Base-by-base conservation (phyloP, 352 stramenopile genomes). In the Aphanomyces stellatus region DNA sequence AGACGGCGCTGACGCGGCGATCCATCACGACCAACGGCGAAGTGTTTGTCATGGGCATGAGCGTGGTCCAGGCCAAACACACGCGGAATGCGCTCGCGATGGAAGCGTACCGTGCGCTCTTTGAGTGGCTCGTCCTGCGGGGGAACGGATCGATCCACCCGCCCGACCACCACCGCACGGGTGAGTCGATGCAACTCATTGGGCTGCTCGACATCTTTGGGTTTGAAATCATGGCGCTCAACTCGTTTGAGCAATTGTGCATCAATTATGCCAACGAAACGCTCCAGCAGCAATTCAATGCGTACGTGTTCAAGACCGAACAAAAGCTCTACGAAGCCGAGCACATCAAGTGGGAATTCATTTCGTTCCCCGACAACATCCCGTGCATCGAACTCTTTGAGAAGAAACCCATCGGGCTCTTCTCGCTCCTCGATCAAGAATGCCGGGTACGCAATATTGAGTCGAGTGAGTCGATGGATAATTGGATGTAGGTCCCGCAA, bases 101-200 rank as follows among this genome's bases (percentile, higher is more conserved):
- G 85, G 88, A 93, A 71, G 83, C 93, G 53, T 98, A 98, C 72
- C 78, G 88, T 10, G 71, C 92, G 53, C 72, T 97, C 4, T 98
- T 98, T 66, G 81, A 96, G 42, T 99, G 93, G 93, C 83, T 99
- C 46, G 95, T 99, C 34, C 76, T 77, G 6, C 78, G 80, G 11
- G 87, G 98, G 64, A 98, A 98, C 75, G 75, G 80, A 53, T 87
- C 88, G 69, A 93, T 96, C n/a, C 55, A 68, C 53, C 35, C 61
- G 30, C 53, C 46, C 8, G 46, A 53, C 46, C 46, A 53, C 19
- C 24, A 25, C 10, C n/a, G 25, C n/a, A 15, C 53, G 7, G 15
- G 15, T 11, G 4, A 27, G 71, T 49, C 55, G 56, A 71, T 48
- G 53, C 27, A 84, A 72, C 90, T 91, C 35, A 93, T 94, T 25